phyloP scores from a whole-genome alignment of 1,284 basidiomycete species.

The Heimioporus retisporus region DNA sequence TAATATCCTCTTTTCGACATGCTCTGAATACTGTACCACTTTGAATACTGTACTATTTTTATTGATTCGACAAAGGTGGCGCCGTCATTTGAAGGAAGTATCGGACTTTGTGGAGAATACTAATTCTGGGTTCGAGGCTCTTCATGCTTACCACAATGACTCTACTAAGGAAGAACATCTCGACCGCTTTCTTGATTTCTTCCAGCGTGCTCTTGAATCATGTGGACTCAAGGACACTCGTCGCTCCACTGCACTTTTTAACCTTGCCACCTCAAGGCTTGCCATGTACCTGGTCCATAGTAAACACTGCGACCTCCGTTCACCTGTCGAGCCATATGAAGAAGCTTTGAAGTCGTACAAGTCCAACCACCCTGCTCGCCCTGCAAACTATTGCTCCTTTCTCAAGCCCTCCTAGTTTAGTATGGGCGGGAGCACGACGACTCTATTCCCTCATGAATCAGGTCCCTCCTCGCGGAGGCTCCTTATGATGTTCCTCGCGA shows the following conservation, averaged over 20 bases:
- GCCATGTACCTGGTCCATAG: constrained; percentile 29
- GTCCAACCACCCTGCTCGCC: constrained; percentile 3
- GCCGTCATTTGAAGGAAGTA: background rate
- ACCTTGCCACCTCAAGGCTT: background rate
- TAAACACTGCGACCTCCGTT: background rate
- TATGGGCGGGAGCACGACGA: background rate
- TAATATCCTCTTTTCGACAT: no score
- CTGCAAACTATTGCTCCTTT: constrained; percentile 8
- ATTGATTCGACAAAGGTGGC: no score
- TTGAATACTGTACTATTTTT: no score
- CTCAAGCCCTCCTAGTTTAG: constrained; percentile 6
- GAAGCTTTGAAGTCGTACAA: constrained; percentile 4
- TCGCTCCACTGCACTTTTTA: background rate
- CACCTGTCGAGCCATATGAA: constrained; percentile 6
- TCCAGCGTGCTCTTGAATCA: background rate
- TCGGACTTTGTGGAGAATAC: background rate
- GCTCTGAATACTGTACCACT: no score
- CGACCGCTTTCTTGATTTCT: background rate
- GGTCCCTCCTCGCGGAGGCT: background rate
- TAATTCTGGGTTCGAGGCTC: background rate
- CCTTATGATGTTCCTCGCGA: background rate
- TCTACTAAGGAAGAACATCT: background rate
- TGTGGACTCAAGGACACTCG: background rate
- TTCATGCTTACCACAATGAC: background rate
- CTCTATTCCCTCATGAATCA: constrained; percentile 1